phyloP scores from a whole-genome alignment of 2,329 filamentous ascomycete species.

The Fusarium domesticum region DNA sequence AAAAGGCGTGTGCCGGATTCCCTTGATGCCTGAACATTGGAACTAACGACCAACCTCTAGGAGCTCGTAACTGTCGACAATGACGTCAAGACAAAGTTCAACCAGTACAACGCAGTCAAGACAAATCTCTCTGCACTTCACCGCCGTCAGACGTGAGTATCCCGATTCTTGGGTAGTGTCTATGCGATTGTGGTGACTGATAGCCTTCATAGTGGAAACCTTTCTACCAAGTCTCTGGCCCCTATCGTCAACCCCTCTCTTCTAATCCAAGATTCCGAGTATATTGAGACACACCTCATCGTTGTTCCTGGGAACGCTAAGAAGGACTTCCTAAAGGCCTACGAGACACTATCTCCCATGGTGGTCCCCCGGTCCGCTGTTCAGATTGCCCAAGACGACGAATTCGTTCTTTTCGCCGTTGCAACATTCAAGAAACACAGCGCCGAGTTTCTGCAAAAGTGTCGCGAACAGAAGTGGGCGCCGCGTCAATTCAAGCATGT shows the following conservation, averaged over 20 bases:
- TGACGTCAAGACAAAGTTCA: slow-evolving; percentile 91
- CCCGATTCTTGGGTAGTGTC: neutral
- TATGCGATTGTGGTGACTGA: slow-evolving; percentile 3
- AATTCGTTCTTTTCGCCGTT: slow-evolving; percentile 84
- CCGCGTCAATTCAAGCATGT: slow-evolving; percentile 92
- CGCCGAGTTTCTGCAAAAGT: slow-evolving; percentile 85
- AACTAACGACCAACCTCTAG: slow-evolving; percentile 41
- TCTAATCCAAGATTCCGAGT: slow-evolving; percentile 87
- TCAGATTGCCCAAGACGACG: slow-evolving; percentile 79
- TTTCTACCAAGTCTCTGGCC: slow-evolving; percentile 90
- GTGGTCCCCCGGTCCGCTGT: slow-evolving; percentile 86
- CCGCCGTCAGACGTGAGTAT: slow-evolving; percentile 76
- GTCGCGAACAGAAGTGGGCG: slow-evolving; percentile 89
- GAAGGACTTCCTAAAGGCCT: slow-evolving; percentile 85
- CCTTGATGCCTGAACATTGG: neutral
- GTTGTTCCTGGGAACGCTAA: slow-evolving; percentile 76
- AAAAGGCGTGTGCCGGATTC: slow-evolving; percentile 61
- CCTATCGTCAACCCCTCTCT: slow-evolving; percentile 78
- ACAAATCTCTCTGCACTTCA: slow-evolving; percentile 77
- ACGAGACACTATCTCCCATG: slow-evolving; percentile 87
- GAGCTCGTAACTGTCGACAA: slow-evolving; percentile 91
- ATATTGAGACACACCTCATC: slow-evolving; percentile 91
- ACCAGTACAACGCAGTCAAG: slow-evolving; percentile 90
- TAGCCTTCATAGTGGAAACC: slow-evolving; percentile 66
- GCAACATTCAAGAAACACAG: slow-evolving; percentile 92